Evolutionary conservation across 345 rosid genomes (phyloP), one percentile per base, ranked within the genome.

Genomic region (Eucalyptus sp.): DNA sequence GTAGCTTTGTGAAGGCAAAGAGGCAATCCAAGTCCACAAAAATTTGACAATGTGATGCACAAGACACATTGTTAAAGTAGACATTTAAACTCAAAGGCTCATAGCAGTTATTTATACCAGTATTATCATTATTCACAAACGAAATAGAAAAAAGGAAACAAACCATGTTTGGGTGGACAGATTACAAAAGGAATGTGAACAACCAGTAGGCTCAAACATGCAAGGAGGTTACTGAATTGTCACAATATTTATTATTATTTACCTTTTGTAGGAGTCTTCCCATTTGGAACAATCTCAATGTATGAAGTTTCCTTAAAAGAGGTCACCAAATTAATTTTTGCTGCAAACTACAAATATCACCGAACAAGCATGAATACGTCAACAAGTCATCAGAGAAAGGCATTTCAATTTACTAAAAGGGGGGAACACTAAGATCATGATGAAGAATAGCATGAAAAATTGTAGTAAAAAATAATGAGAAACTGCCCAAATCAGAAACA

Each of bases 301-400:
- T 95, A 97, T 89, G 94, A 94, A 49, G 94, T 94, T 90, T 96
- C 99, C 15, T 96, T 97, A 86, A 97, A 97, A n/a, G 99, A 97
- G 85, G 99, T 97, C 88, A 97, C 95, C 85, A 97, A 51, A 91
- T 95, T 94, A 88, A 97, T 96, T 92, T 96, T 97, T 87, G 94
- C 96, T 90, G 84, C 96, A 92, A 95, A 97, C 99, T 97, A 91
- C 92, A 96, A 91, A 83, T 88, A 89, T 92, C 87, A 88, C 89
- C 29, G 22, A 52, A 58, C 18, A 3, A 11, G 91, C 60, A 90
- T 92, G 89, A 93, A 90, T 89, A 87, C 88, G 56, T 81, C 88
- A 86, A 86, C 64, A 90, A 68, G 37, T 89, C 88, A 86, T 56
- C 33, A 41, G 52, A 50, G 54, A 86, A 58, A 58, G 20, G 62